Evolutionary conservation across 129 eudicot genomes (phyloP).

Genomic region (Chrysanthemum lavandulifolium): DNA sequence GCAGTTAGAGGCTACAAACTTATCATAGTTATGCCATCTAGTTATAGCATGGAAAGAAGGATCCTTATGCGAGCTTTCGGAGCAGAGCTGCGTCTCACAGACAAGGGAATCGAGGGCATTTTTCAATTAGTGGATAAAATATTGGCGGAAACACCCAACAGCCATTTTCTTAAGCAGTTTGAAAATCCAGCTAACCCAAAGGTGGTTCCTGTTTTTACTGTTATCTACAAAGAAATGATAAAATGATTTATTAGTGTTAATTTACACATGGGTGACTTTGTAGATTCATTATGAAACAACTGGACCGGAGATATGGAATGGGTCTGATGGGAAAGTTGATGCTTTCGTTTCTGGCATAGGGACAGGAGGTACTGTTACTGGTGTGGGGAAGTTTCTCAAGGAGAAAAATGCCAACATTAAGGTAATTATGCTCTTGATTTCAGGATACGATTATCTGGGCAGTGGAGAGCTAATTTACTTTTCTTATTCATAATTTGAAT

Average conservation of each 20-base stretch:
- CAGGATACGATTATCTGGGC: not conserved
- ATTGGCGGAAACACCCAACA: conserved; percentile 46
- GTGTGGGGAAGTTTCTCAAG: conserved; percentile 61
- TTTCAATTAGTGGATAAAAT: conserved; percentile 45
- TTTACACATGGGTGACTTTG: conserved; percentile 1
- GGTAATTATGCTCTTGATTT: conserved; percentile 32
- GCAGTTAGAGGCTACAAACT: conserved; percentile 68
- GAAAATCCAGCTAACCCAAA: conserved; percentile 81
- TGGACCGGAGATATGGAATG: conserved; percentile 73
- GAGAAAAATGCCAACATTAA: conserved; percentile 56
- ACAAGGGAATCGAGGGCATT: conserved; percentile 47
- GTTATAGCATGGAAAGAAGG: conserved; percentile 59
- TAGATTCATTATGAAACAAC: conserved; percentile 72
- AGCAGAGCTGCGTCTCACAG: conserved; percentile 54
- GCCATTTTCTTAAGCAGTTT: conserved; percentile 51
- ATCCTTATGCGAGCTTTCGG: conserved; percentile 64
- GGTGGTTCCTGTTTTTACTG: conserved; percentile 30
- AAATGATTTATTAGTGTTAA: not conserved
- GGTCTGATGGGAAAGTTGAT: conserved; percentile 56
- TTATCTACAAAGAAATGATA: not conserved
- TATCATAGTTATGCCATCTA: conserved; percentile 52
- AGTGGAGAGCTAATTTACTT: not conserved
- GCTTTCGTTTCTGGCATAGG: conserved; percentile 68
- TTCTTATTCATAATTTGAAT: not conserved
- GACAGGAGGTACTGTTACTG: conserved; percentile 73